phyloP scores from a whole-genome alignment of 805 yeast species.

The Ogataea nonfermentans region DNA sequence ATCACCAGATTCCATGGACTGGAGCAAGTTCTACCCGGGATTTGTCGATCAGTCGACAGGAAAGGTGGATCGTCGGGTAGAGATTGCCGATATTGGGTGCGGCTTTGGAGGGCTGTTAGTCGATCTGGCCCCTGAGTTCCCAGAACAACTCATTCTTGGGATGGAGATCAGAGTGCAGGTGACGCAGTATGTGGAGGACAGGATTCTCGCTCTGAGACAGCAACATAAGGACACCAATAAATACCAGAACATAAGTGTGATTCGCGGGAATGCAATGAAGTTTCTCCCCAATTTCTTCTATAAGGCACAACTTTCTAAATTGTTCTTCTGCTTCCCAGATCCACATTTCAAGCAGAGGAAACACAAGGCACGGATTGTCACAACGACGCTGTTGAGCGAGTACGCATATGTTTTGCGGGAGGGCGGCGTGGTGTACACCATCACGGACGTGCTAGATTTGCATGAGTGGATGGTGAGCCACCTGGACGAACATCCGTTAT shows the following conservation, averaged over 20 bases:
- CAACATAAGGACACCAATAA: slow-evolving; percentile 36
- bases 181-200: slow-evolving; percentile 93
- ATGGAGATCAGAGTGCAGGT: slow-evolving; percentile 99
- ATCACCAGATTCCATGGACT: slow-evolving; percentile 81
- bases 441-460: slow-evolving; percentile 91
- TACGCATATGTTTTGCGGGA: slow-evolving; percentile 87
- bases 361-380: slow-evolving; percentile 94
- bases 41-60: slow-evolving; percentile 41
- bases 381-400: slow-evolving; percentile 84
- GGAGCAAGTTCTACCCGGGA: slow-evolving; percentile 75
- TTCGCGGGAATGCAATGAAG: slow-evolving; percentile 97
- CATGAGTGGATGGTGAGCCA: slow-evolving; percentile 97
- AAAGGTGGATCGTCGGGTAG: slow-evolving; percentile 54
- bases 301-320: slow-evolving; percentile 78
- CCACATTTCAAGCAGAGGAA: slow-evolving; percentile 97
- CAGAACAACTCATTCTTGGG: slow-evolving; percentile 75
- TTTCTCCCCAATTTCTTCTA: slow-evolving; percentile 91
- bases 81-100: slow-evolving; percentile 95
- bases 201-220: slow-evolving; percentile 83
- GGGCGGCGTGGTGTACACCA: slow-evolving; percentile 88
- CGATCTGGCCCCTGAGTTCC: slow-evolving; percentile 74
- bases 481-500: slow-evolving; percentile 85
- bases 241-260: slow-evolving; percentile 83
- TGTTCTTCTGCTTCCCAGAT: slow-evolving; percentile 99
- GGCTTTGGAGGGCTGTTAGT: slow-evolving; percentile 93